Evolutionary conservation across 768 basidiomycete genomes (phyloP), one percentile per base, ranked within the genome.

Genomic region (Gautieria morchelliformis): DNA sequence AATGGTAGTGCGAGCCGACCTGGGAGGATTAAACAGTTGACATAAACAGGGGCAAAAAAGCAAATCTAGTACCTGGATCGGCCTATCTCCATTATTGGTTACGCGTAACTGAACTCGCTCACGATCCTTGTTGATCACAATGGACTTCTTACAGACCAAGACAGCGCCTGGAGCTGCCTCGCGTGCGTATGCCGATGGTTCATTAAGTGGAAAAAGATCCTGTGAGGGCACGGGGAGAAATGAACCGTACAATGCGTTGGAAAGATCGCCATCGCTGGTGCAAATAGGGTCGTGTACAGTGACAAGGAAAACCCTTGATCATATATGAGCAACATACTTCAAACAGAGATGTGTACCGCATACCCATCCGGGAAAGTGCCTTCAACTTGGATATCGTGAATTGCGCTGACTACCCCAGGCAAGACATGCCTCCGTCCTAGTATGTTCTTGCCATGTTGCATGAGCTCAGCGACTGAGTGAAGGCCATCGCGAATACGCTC

Each of bases 211-310:
- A 73, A 98, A 99, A 2, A 73, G 58, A 58, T 80, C 74, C 11
- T 79, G 68, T 0, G 79, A 67, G 0, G 94, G 95, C 3, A 87
- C 67, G 3, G 95, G 95, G 0, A 97, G 74, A 73, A 97, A 97
- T 0, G 93, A 94, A 10, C 93, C 93, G 60, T 93, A 92, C n/a
- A 99, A 76, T 0, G 95, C 94, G n/a, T 84, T 80, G 4, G 72
- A 72, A 19, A 97, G 72, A 65, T 94, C 73, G 0, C 93, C 92
- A 41, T 78, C 70, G 58, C 91, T 84, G 0, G 91, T 85, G 67
- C 87, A 91, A 60, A 99, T 85, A 19, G 96, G 95, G 63, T 95
- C 87, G 65, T 97, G 94, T 1, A 98, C 91, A 0, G 95, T 95
- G 39, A 98, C 94, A n/a, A 99, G 79, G 72, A 98, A 99, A 0